These are phyloP conservation scores for Cercophora newfieldiana DNA, from an alignment of 495 filamentous ascomycete genomes.

Conservation along the genomic window DNA sequence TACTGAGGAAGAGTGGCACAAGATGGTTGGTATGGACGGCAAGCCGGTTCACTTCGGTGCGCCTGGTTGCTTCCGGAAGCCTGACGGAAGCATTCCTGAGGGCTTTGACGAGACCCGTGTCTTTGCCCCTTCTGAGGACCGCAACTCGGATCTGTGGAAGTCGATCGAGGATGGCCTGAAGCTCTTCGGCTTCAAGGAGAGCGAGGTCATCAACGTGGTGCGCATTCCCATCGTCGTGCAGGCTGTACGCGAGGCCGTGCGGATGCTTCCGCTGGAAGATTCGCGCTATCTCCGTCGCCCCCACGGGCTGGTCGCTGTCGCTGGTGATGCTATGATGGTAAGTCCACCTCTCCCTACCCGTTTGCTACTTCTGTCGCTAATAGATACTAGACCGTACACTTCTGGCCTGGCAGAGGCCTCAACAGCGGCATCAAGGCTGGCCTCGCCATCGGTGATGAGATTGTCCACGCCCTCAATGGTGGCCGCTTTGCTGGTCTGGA, in stretches of 20 bases:
- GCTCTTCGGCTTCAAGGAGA: conserved; percentile 43
- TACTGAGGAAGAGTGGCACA: conserved; percentile 42
- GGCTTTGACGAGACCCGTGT: conserved; percentile 34
- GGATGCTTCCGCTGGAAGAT: conserved; percentile 33
- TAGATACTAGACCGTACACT: conserved; percentile 31
- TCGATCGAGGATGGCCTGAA: conserved; percentile 42
- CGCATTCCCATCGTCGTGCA: conserved; percentile 44
- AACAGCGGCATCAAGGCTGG: conserved; percentile 41
- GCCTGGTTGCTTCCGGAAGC: conserved; percentile 31
- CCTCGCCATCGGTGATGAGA: conserved; percentile 35
- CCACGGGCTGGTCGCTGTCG: conserved; percentile 35
- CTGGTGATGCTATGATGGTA: conserved; percentile 36
- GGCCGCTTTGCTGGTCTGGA: conserved; percentile 33
- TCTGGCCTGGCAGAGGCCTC: conserved; percentile 37
- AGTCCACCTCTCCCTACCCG: background rate
- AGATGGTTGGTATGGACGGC: conserved; percentile 39
- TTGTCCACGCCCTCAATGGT: conserved; percentile 33
- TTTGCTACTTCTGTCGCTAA: background rate
- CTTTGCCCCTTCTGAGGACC: conserved; percentile 36
- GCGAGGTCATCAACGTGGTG: conserved; percentile 43
- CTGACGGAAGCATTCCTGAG: conserved; percentile 34
- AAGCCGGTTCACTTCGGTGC: conserved; percentile 40
- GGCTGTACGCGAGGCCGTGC: conserved; percentile 40
- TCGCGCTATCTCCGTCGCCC: conserved; percentile 32
- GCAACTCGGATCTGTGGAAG: conserved; percentile 35